Evolutionary conservation across 2,329 filamentous ascomycete genomes (phyloP), one percentile per base, ranked within the genome.

Genomic region (Ophiosphaerella herpotricha): DNA sequence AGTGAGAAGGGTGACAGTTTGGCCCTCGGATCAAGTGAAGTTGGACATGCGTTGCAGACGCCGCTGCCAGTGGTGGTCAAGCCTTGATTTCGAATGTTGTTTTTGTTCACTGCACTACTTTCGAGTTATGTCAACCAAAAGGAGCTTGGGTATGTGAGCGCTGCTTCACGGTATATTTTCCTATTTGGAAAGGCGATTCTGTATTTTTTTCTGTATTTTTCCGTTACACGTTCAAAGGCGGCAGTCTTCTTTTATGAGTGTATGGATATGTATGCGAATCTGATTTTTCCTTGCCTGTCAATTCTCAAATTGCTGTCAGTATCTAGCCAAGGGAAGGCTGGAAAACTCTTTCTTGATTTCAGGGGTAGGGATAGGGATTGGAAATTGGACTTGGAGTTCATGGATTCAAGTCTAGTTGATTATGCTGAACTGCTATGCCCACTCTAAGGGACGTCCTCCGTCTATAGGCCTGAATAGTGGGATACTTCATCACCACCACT

Each of bases 211-310:
- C 39, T 12, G 21, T 31, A 29, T 29, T 29, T 29, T 12, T 39
- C 39, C 11, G n/a, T 46, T 31, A 5, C 24, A 16, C 12, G 32
- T 14, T 26, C 2, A 78, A 76, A 62, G 80, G 76, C 0, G 80
- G 83, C 54, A 82, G 11, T 18, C 41, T 35, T 23, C 24, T 21
- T 16, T 42, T 34, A 34, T 18, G 40, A 12, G 4, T 34, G 29
- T 34, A 34, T 16, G 26, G n/a, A 11, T 32, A 26, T 7, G 8
- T 29, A 9, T 43, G 5, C 8, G 9, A 21, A 16, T 21, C 36
- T 37, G 18, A n/a, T 9, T 13, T 23, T 29, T 18, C 23, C 18
- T 39, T 14, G 23, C 16, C 3, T 9, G 21, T 7, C 9, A 16
- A 23, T 11, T 11, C 7, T 21, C 4, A 13, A 23, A 39, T 21